phyloP scores from a whole-genome alignment of 2,329 filamentous ascomycete genomes.

The Aspergillus sp. region DNA sequence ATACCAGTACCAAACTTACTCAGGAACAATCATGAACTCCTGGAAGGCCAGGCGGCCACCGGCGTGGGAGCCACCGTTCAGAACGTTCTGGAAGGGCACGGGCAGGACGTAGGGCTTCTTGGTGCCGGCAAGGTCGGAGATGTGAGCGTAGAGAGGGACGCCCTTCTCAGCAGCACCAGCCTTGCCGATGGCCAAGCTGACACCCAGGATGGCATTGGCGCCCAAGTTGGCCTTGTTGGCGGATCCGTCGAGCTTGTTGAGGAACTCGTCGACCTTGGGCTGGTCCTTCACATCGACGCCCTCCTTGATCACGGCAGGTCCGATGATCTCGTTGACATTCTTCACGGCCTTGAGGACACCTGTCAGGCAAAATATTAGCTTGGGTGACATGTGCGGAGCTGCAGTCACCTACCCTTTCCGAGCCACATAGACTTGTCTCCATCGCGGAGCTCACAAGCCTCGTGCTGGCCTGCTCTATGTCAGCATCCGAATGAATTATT shows the following conservation, averaged over 20 bases:
- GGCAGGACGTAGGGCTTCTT: slow-evolving; percentile 88
- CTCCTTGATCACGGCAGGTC: slow-evolving; percentile 72
- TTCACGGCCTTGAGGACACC: slow-evolving; percentile 70
- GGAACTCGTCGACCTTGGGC: slow-evolving; percentile 71
- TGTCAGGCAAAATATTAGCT: slow-evolving; percentile 8
- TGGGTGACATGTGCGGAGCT: not conserved
- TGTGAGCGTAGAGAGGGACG: slow-evolving; percentile 77
- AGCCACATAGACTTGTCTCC: slow-evolving; percentile 78
- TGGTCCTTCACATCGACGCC: slow-evolving; percentile 79
- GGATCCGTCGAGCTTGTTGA: slow-evolving; percentile 76
- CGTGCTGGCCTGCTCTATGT: slow-evolving; percentile 61
- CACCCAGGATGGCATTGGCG: slow-evolving; percentile 81
- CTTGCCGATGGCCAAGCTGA: slow-evolving; percentile 76
- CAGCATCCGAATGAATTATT: slow-evolving; percentile 5
- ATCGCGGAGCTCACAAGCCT: slow-evolving; percentile 84
- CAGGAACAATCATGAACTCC: slow-evolving; percentile 92
- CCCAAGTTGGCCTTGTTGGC: slow-evolving; percentile 80
- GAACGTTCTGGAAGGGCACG: slow-evolving; percentile 88
- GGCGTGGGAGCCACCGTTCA: slow-evolving; percentile 91
- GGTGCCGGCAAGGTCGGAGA: slow-evolving; percentile 77
- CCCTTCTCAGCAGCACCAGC: slow-evolving; percentile 83
- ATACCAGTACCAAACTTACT: too few relatives aligned
- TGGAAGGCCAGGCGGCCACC: slow-evolving; percentile 93
- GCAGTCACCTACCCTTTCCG: slow-evolving; percentile 57
- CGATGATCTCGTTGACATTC: slow-evolving; percentile 77